Evolutionary conservation across 2,329 filamentous ascomycete genomes (phyloP), one percentile per base, ranked within the genome.

Genomic region (Penicillium sp.): DNA sequence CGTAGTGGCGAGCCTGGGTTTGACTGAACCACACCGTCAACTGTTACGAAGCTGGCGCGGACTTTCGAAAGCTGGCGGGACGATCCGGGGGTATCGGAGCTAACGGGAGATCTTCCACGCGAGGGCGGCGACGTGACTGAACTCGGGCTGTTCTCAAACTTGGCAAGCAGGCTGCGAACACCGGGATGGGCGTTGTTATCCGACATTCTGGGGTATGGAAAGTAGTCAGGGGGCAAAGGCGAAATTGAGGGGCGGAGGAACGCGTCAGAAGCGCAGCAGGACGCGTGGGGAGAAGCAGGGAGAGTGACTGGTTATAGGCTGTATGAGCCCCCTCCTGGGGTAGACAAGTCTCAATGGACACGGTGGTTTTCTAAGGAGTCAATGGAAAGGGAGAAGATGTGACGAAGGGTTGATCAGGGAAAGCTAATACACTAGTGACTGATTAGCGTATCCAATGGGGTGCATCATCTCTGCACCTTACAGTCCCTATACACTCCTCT

Each of bases 131-230:
- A 87, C 55, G 80, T 78, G 63, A 85, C 66, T 44, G 62, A 85
- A 59, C 79, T 79, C 63, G 85, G 83, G 71, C 82, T 84, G 74
- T 85, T 89, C 79, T 92, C 89, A 72, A 92, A 92, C 82, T 89
- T 90, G 69, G 89, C 89, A 66, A 88, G 82, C 63, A 92, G 84
- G 76, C 89, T 89, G 77, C 82, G 87, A 68, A 90, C 87, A 68
- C 83, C 85, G 23, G 68, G 69, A 48, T 70, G 63, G 47, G 57
- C 46, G 48, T 64, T 65, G 54, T 58, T 65, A 50, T 66, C 63
- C 48, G 62, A 58, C 63, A 66, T 66, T 31, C 37, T 29, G 44
- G 44, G 44, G 42, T 49, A 47, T 11, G 27, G 48, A 31, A 51
- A 48, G 54, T 45, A 49, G 53, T 59, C 61, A 62, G 57, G 60